Evolutionary conservation across 768 basidiomycete species (phyloP), one percentile per base, ranked within the genome.

Genomic region (Pisolithus marmoratus): DNA sequence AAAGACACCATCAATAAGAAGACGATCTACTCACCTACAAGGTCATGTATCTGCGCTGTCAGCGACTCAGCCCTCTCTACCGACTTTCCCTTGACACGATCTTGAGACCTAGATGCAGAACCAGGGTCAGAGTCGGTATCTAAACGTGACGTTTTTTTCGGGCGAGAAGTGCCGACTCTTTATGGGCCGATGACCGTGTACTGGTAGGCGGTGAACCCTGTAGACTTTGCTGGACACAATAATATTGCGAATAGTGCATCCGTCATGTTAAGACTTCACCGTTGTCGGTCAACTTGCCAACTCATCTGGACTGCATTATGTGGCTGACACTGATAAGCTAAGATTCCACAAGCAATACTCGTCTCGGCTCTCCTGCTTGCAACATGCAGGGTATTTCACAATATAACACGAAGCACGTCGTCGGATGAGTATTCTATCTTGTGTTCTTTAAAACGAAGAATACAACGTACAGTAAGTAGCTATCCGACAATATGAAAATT

Each of bases 81-180:
- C 19, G 46, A 49, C 48, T 62, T 63, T 37, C 62, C 59, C 48
- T 62, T 62, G 42, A 36, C 45, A 53, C 42, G 56, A 56, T 61
- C 66, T 62, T 57, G 71, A 59, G 73, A 74, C 63, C 87, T 81
- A 67, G 75, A 81, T 59, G 83, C 80, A 65, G 83, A 81, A 58
- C 78, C 78, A 59, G 83, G 77, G 71, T 87, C 85, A 68, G 78
- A 81, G 74, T 85, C 83, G 60, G 72, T 70, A 56, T 77, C 78
- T 68, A 85, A 72, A 56, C 85, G 83, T 55, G 83, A 76, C 52
- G 79, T 80, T 74, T 90, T 89, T 68, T 76, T 78, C 56, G 80
- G 79, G 71, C 77, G 81, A 68, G 79, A 47, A 11, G n/a, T 64
- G 72, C 78, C 62, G 73, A 76, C 69, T 74, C 75, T 52, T 75